Conservation (phyloP, 108 stramenopile species). For the Nannochloropsis gaditana region DNA sequence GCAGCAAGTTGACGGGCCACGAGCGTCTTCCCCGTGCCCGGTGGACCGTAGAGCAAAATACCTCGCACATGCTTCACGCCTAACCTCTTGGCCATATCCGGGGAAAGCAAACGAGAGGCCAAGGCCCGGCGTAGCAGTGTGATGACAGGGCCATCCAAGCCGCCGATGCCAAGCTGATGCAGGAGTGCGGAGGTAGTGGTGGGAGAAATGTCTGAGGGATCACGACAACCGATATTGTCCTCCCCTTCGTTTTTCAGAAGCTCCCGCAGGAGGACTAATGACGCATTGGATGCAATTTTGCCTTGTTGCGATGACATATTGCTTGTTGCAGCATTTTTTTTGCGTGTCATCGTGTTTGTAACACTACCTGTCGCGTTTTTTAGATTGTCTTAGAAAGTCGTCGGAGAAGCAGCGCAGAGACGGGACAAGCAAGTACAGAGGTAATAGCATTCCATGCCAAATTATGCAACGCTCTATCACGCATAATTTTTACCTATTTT, state of each 20-base stretch:
- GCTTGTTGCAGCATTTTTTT: too few species aligned
- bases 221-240: not conserved
- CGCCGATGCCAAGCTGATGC: constrained; percentile 10
- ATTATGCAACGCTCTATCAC: too few species aligned
- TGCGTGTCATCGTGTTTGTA: too few species aligned
- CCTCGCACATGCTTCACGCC: constrained; percentile 56
- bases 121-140: not conserved
- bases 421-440: too few species aligned
- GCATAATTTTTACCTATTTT: too few species aligned
- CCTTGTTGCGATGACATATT: too few species aligned
- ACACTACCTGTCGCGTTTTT: too few species aligned
- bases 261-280: constrained; percentile 10
- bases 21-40: constrained; percentile 81
- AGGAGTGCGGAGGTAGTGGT: not conserved
- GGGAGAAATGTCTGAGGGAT: not conserved
- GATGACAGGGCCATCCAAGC: not conserved
- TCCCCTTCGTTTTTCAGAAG: not conserved
- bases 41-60: constrained; percentile 90
- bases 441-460: too few species aligned
- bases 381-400: too few species aligned
- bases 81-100: constrained; percentile 17
- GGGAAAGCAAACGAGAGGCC: not conserved
- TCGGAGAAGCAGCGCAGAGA: too few species aligned
- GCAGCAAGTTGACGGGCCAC: constrained; percentile 92
- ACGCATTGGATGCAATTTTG: not conserved